Evolutionary conservation across 1,284 basidiomycete genomes (phyloP).

Genomic region (Bjerkandera adusta): DNA sequence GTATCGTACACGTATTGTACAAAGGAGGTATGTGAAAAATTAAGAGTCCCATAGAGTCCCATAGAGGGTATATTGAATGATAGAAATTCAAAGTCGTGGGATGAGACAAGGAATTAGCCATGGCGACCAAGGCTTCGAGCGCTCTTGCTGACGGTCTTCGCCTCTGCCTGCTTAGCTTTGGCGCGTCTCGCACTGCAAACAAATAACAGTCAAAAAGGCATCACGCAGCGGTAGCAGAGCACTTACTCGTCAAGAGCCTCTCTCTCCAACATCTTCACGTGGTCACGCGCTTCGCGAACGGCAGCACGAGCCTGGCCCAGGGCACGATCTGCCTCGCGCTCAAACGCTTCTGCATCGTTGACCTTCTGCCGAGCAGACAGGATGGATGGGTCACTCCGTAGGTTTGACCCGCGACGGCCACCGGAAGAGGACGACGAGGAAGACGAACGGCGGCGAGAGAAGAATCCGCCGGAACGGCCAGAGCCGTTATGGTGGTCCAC

Average conservation of each 20-base stretch:
- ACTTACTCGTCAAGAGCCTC: conserved; percentile 59
- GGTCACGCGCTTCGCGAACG: conserved; percentile 50
- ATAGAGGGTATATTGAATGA: neutral
- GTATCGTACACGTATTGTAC: too few relatives aligned
- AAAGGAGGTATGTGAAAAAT: neutral
- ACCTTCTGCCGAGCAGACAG: conserved; percentile 51
- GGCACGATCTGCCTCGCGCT: conserved; percentile 54
- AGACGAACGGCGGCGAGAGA: conserved; percentile 28
- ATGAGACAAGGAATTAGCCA: conserved; percentile 36
- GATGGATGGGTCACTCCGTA: conserved; percentile 48
- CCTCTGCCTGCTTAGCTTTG: conserved; percentile 56
- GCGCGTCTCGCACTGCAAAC: conserved; percentile 48
- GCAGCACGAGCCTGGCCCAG: conserved; percentile 42
- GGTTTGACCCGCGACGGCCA: neutral
- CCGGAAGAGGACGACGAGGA: conserved; percentile 18
- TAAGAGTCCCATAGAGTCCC: neutral
- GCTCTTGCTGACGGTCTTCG: conserved; percentile 53
- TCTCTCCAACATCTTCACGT: conserved; percentile 50
- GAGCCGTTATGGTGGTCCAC: conserved; percentile 2
- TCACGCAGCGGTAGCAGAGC: neutral
- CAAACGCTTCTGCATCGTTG: conserved; percentile 49
- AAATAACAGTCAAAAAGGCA: conserved; percentile 2
- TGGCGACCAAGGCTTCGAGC: conserved; percentile 55
- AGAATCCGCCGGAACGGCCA: conserved; percentile 24
- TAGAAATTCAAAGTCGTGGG: neutral